These are phyloP conservation scores for Tricholoma sp. DNA, from an alignment of 768 basidiomycete species.

Conservation along the genomic window DNA sequence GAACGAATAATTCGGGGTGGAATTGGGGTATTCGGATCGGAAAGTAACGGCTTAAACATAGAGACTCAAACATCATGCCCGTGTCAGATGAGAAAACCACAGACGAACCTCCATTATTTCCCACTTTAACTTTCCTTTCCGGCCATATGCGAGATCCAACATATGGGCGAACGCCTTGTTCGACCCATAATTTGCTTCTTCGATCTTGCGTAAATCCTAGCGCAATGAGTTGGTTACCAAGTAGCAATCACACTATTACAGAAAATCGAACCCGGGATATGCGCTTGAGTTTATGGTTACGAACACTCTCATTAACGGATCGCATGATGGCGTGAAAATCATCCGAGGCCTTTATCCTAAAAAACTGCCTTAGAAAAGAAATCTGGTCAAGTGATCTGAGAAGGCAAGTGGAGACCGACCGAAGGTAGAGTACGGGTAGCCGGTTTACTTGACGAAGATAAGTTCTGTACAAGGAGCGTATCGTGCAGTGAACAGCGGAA, in stretches of 20 bases:
- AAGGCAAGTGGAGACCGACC: constrained; percentile 21
- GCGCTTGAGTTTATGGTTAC: constrained; percentile 40
- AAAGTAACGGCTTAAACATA: constrained; percentile 47
- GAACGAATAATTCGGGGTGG: constrained; percentile 47
- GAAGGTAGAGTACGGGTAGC: constrained; percentile 40
- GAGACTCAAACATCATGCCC: not conserved
- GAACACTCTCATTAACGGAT: constrained; percentile 26
- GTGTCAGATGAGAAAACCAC: not conserved
- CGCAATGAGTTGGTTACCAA: not conserved
- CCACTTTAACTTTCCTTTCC: constrained; percentile 64
- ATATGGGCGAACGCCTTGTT: constrained; percentile 48
- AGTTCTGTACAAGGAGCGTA: constrained; percentile 34
- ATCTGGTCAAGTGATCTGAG: not conserved
- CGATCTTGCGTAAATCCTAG: constrained; percentile 53
- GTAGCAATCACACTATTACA: not conserved
- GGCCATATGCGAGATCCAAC: constrained; percentile 69
- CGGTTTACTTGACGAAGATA: constrained; percentile 36
- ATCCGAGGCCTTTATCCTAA: constrained; percentile 51
- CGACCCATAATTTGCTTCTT: constrained; percentile 48
- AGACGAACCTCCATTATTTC: constrained; percentile 60
- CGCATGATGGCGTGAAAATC: constrained; percentile 47
- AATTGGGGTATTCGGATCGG: constrained; percentile 34
- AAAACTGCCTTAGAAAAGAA: constrained; percentile 52
- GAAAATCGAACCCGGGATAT: constrained; percentile 41
- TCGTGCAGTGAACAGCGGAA: constrained; percentile 5